phyloP scores from a whole-genome alignment of 441 rosid genomes.

The Capsella rubella region DNA sequence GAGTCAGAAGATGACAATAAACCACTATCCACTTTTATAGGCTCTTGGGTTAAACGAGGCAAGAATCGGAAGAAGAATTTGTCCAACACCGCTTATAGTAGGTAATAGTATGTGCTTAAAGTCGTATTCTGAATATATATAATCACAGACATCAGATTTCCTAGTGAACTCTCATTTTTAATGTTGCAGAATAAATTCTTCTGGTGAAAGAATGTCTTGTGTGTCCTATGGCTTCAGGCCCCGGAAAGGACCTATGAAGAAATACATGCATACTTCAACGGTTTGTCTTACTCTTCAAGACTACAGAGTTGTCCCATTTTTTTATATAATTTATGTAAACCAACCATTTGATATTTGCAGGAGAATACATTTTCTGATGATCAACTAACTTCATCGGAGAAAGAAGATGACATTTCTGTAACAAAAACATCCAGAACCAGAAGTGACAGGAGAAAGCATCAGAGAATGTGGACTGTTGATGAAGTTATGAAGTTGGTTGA shows the following conservation, averaged over 20 bases:
- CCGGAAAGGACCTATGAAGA: slow-evolving; percentile 54
- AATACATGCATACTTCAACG: slow-evolving; percentile 49
- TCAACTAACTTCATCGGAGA: slow-evolving; percentile 56
- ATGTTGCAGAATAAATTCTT: slow-evolving; percentile 42
- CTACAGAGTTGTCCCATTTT: slow-evolving; percentile 10
- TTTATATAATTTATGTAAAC: not conserved
- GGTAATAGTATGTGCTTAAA: slow-evolving; percentile 43
- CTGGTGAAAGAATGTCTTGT: slow-evolving; percentile 38
- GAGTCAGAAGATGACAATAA: slow-evolving; percentile 58
- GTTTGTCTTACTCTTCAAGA: slow-evolving; percentile 17
- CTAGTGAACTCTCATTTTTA: slow-evolving; percentile 35
- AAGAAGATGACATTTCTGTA: slow-evolving; percentile 53
- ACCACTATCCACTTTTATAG: slow-evolving; percentile 50
- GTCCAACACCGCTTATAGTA: slow-evolving; percentile 57
- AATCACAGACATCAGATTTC: slow-evolving; percentile 46
- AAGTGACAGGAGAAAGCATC: slow-evolving; percentile 81
- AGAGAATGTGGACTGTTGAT: slow-evolving; percentile 81
- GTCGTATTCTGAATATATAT: slow-evolving; percentile 40
- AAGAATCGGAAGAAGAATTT: slow-evolving; percentile 54
- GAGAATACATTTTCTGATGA: slow-evolving; percentile 59
- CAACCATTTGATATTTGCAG: slow-evolving; percentile 22
- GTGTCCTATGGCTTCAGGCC: slow-evolving; percentile 48
- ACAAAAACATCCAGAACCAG: slow-evolving; percentile 49
- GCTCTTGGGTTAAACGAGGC: slow-evolving; percentile 53
- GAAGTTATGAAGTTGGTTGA: slow-evolving; percentile 86